phyloP scores from a whole-genome alignment of 169 alveolate species.

The Plasmodium cynomolgi region DNA sequence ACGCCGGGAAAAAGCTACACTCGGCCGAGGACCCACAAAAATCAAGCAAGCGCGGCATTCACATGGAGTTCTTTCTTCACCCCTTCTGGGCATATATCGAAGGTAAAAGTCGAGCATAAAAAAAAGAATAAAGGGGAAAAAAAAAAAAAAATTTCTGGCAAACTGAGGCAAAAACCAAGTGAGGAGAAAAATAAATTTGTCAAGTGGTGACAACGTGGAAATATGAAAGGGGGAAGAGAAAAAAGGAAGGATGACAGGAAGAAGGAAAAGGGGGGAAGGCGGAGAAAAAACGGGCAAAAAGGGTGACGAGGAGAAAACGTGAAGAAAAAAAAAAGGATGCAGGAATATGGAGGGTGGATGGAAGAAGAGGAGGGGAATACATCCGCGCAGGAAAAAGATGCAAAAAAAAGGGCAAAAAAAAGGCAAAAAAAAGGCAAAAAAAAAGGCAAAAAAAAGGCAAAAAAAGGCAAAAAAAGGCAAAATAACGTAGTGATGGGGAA shows the following conservation, averaged over 20 bases:
- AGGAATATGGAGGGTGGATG: not conserved
- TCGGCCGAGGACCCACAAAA: not conserved
- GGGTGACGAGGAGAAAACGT: not conserved
- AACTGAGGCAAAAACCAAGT: not conserved
- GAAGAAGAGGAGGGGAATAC: not conserved
- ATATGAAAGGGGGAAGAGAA: not conserved
- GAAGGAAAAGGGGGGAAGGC: not conserved
- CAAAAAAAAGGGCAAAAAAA: not conserved
- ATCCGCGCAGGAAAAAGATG: not conserved
- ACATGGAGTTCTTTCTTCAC: not conserved
- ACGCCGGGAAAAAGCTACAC: not conserved
- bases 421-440: not conserved
- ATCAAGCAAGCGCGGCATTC: not conserved
- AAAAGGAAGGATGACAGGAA: not conserved
- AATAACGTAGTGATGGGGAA: not conserved
- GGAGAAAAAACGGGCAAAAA: not conserved
- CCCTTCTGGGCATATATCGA: not conserved
- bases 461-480: not conserved
- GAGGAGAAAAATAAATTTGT: not conserved
- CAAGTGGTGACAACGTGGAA: not conserved
- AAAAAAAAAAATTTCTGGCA: not conserved
- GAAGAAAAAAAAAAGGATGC: constrained; percentile 1
- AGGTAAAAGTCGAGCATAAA: not conserved
- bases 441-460: not conserved
- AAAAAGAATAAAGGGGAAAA: not conserved